phyloP scores from a whole-genome alignment of 306 rosid species.

The Castanea crenata region DNA sequence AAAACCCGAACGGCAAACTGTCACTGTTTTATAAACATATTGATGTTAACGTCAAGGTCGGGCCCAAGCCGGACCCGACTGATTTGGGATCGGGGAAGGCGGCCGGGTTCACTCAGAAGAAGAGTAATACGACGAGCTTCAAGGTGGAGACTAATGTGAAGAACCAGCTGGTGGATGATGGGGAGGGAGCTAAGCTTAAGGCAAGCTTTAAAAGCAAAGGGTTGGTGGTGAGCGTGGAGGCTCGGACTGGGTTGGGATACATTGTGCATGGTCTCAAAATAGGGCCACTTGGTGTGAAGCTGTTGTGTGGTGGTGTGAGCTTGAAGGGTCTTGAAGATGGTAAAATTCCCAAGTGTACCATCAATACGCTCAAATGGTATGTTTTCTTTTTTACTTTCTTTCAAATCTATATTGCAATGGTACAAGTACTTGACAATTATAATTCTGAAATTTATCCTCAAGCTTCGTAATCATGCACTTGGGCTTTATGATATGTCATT shows the following conservation, averaged over 20 bases:
- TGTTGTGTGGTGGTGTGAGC: constrained; percentile 51
- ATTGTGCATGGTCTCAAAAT: constrained; percentile 36
- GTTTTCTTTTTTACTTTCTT: not conserved
- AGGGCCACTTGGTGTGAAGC: constrained; percentile 30
- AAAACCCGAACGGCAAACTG: constrained; percentile 50
- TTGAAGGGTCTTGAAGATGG: constrained; percentile 50
- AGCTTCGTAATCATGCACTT: no score
- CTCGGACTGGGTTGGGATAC: constrained; percentile 36
- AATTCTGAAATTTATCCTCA: no score
- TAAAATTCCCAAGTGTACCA: constrained; percentile 50
- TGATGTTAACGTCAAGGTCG: constrained; percentile 4
- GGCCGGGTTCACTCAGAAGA: constrained; percentile 35
- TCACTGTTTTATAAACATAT: constrained; percentile 30
- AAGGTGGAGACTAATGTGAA: constrained; percentile 43
- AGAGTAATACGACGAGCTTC: constrained; percentile 28
- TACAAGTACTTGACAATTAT: no score
- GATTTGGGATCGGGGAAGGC: constrained; percentile 24
- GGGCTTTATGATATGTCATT: no score
- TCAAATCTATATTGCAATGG: no score
- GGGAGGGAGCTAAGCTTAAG: constrained; percentile 35
- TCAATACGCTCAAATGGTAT: constrained; percentile 61
- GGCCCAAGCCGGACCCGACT: constrained; percentile 18
- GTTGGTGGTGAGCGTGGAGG: constrained; percentile 40
- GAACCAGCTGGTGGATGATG: constrained; percentile 29
- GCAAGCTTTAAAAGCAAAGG: constrained; percentile 25